These are phyloP conservation scores for Climacium dendroides DNA, from an alignment of 225 moss, liverwort and hornwort genomes.

Conservation along the genomic window DNA sequence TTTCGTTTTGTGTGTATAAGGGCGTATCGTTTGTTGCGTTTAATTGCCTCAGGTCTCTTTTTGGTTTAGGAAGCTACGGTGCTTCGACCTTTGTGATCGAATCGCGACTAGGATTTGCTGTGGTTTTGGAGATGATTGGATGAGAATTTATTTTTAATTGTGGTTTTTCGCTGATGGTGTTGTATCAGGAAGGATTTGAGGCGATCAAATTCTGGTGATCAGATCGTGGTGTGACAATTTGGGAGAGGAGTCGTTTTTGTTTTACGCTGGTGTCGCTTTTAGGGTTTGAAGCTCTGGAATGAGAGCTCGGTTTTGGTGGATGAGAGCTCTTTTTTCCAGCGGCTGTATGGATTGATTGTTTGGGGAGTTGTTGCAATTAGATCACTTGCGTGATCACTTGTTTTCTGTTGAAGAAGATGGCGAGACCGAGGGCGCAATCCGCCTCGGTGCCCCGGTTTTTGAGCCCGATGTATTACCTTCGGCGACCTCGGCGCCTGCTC, in stretches of 20 bases:
- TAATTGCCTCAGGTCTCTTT: neutral
- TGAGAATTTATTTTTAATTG: neutral
- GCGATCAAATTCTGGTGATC: neutral
- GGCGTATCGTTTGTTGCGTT: neutral
- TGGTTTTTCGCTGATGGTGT: neutral
- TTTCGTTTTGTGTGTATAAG: neutral
- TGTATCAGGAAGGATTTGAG: neutral
- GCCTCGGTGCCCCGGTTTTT: conserved; percentile 27
- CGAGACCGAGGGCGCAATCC: conserved; percentile 14
- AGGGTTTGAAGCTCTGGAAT: conserved; percentile 6
- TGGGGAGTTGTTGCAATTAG: neutral
- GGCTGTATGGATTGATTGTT: neutral
- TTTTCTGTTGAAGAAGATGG: conserved; percentile 9
- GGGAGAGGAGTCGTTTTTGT: neutral
- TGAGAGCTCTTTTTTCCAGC: neutral
- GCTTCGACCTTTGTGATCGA: neutral
- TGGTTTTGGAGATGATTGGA: neutral
- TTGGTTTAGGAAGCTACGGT: neutral
- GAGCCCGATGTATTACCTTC: conserved; percentile 34
- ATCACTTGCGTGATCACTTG: neutral
- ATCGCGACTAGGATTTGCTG: neutral
- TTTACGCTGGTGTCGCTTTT: neutral
- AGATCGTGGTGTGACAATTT: neutral
- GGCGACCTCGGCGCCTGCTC: conserved; percentile 36
- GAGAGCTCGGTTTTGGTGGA: neutral